Conservation (phyloP, 345 rosid genomes). For the Syzygium jambos region DNA sequence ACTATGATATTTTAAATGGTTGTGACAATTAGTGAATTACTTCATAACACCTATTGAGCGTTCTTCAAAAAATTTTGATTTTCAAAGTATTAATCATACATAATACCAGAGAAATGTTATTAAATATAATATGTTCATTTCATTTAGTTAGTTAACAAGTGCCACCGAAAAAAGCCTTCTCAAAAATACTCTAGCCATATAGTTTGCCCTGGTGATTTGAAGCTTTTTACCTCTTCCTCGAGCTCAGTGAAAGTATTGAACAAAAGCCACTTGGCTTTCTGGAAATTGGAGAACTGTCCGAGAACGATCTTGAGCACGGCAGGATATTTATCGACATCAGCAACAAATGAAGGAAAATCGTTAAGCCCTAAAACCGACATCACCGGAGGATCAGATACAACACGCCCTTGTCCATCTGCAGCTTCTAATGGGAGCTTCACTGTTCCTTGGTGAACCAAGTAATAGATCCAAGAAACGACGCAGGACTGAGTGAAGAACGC, state of each 20-base stretch:
- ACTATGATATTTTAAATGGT: not conserved
- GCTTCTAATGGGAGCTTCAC: conserved; percentile 12
- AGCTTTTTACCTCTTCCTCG: conserved; percentile 45
- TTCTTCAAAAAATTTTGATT: not conserved
- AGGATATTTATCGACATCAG: conserved; percentile 14
- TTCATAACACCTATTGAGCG: not conserved
- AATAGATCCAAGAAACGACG: conserved; percentile 6
- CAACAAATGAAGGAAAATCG: conserved; percentile 33
- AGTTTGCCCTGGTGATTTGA: conserved; percentile 6
- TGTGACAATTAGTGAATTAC: not conserved
- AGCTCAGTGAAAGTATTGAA: conserved; percentile 37
- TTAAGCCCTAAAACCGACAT: conserved; percentile 21
- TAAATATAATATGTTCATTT: too few relatives aligned
- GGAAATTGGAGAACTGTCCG: conserved; percentile 23
- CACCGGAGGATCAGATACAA: conserved; percentile 8
- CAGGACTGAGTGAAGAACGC: conserved; percentile 20
- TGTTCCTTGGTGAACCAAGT: conserved; percentile 1
- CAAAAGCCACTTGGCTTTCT: conserved; percentile 23
- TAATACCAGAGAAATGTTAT: too few relatives aligned
- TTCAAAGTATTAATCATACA: too few relatives aligned
- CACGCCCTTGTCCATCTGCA: not conserved
- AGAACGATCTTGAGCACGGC: not conserved
- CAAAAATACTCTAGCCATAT: not conserved
- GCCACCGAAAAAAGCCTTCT: not conserved
- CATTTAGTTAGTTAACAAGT: not conserved